Base-by-base conservation (phyloP, 192 early-diverging fungal genomes). In the Coemansia sp. region DNA sequence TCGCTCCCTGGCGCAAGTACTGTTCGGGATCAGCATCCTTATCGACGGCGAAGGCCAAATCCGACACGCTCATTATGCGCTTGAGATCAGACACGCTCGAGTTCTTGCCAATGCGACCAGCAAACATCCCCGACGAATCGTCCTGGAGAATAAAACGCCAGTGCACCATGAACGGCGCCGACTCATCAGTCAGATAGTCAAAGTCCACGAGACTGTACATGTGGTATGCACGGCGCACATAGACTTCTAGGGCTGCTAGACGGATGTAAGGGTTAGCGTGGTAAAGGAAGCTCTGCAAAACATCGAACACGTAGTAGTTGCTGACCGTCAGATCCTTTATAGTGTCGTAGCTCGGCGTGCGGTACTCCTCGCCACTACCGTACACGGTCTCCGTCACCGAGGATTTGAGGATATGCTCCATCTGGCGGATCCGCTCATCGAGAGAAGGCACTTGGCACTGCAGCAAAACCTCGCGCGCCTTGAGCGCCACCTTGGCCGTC, bases 151-250 rank as follows among this genome's bases (percentile, higher is more conserved):
- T 80, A 67, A 93, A 93, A 46, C 90, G 88, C 92, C 91, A 94
- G 46, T 90, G 87, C 69, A 94, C 80, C 63, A 90, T 84, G 58
- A 88, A 88, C 17, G 92, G 91, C 58, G 51, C 69, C 23, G 76
- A 63, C 19, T 80, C 74, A 42, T 90, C 89, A 31, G 89, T 85
- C 64, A 86, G 68, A 63, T 91, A 91, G 78, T 90, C 89, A 77
- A 97, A 89, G 62, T 90, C 91, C 39, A 92, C 88, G 51, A 99
- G 90, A 70, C 94, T 89, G 86, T 99, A 99, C 41, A 95, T 94
- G 74, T 98, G 94, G 90, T 98, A 97, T 5, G 97, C 94, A 68
- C 95, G 95, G 63, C 96, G 89, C 62, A 94, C 93, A 74, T 99
- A 99, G 14, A 95, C 94, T 87, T 97, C 95, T 36, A 98, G 87